Evolutionary conservation across 306 rosid species (phyloP).

Genomic region (Ziziphus jujuba): DNA sequence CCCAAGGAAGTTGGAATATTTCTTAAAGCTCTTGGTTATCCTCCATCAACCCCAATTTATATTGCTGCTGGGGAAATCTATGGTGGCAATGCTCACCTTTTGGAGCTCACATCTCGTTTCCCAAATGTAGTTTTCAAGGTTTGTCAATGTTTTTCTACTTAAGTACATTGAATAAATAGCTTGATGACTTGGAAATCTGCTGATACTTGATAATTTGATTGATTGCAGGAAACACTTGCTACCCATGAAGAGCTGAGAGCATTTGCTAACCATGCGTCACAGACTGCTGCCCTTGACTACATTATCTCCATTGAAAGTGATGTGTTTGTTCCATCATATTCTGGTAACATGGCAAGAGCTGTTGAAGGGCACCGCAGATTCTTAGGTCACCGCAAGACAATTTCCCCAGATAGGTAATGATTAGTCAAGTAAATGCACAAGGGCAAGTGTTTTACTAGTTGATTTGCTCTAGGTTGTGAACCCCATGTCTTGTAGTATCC

Average conservation of each 20-base stretch:
- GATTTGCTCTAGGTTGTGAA: conserved; percentile 7
- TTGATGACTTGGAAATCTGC: conserved; percentile 21
- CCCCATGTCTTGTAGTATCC: neutral
- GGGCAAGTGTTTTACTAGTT: neutral
- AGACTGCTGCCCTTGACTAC: conserved; percentile 89
- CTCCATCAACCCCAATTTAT: conserved; percentile 71
- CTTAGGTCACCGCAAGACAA: conserved; percentile 85
- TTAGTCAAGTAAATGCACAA: conserved; percentile 4
- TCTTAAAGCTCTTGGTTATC: conserved; percentile 83
- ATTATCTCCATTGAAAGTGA: conserved; percentile 86
- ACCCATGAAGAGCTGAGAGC: conserved; percentile 69
- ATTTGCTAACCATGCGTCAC: conserved; percentile 82
- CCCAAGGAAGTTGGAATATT: conserved; percentile 92
- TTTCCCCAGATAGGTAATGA: conserved; percentile 75
- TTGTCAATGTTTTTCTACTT: conserved; percentile 22
- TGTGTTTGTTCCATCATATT: conserved; percentile 79
- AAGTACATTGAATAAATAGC: conserved; percentile 20
- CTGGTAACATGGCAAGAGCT: conserved; percentile 97
- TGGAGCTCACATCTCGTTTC: conserved; percentile 74
- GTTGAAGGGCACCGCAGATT: conserved; percentile 96
- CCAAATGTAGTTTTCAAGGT: conserved; percentile 78
- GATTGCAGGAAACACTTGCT: conserved; percentile 83
- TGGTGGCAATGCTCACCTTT: conserved; percentile 72
- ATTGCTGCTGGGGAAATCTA: conserved; percentile 95
- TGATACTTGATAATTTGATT: conserved; percentile 26